Evolutionary conservation across 768 basidiomycete genomes (phyloP).

Genomic region (Mycena kentingensis): DNA sequence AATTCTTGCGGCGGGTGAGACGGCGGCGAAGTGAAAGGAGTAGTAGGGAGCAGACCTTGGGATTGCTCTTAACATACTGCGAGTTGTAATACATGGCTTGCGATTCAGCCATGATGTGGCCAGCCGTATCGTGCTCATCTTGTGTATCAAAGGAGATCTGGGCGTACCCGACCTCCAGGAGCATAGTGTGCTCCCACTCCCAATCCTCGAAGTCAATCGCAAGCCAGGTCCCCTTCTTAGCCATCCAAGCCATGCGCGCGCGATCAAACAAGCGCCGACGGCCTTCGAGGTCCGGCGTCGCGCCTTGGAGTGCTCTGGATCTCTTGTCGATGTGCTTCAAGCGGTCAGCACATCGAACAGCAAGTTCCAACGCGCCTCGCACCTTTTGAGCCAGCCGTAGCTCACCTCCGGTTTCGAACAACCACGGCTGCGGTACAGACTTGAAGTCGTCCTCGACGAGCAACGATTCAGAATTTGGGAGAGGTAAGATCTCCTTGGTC

Average conservation of each 20-base stretch:
- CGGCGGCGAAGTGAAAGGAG: not conserved
- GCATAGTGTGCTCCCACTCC: constrained; percentile 68
- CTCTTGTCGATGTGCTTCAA: constrained; percentile 73
- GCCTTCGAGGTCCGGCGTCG: constrained; percentile 53
- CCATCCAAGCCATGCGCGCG: constrained; percentile 62
- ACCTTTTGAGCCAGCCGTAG: constrained; percentile 67
- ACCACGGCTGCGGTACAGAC: constrained; percentile 57
- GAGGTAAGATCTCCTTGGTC: constrained; percentile 62
- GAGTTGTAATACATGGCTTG: constrained; percentile 58
- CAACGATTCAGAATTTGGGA: constrained; percentile 80
- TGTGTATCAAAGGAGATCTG: constrained; percentile 57
- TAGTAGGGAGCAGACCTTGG: constrained; percentile 44
- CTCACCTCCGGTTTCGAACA: constrained; percentile 54
- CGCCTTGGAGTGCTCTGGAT: constrained; percentile 73
- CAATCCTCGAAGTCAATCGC: constrained; percentile 84
- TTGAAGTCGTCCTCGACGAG: constrained; percentile 60
- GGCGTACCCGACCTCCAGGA: constrained; percentile 79
- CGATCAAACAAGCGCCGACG: constrained; percentile 70
- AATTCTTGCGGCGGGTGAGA: constrained; percentile 49
- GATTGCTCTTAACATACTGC: constrained; percentile 62
- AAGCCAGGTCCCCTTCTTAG: constrained; percentile 70
- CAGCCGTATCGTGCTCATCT: constrained; percentile 46
- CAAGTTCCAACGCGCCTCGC: not conserved
- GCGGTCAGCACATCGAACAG: not conserved
- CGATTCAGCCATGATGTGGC: constrained; percentile 69